phyloP scores from a whole-genome alignment of 2,329 filamentous ascomycete species.

The Didymella arachidicola region DNA sequence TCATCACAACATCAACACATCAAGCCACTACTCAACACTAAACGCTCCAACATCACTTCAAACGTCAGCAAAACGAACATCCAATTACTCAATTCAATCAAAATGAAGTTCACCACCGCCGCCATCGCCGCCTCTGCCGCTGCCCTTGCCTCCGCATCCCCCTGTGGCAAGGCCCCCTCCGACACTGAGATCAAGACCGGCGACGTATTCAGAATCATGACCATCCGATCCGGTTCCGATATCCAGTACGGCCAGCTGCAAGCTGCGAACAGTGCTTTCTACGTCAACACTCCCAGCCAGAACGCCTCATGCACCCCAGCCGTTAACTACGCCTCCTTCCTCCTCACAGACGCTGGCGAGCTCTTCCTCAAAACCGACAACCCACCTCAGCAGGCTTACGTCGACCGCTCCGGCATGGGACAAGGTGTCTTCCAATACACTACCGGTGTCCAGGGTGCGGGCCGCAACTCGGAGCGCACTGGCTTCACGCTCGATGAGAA shows the following conservation, averaged over 20 bases:
- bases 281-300: constrained; percentile 54
- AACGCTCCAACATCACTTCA: constrained; percentile 6
- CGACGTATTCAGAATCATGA: constrained; percentile 59
- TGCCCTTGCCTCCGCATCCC: constrained; percentile 39
- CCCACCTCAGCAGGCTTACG: constrained; percentile 60
- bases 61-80: background rate
- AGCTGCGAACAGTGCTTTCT: constrained; percentile 57
- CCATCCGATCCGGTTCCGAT: constrained; percentile 59
- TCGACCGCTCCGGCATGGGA: constrained; percentile 68
- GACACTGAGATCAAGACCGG: constrained; percentile 34
- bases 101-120: constrained; percentile 44
- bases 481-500: constrained; percentile 58
- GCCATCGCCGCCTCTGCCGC: constrained; percentile 32
- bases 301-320: constrained; percentile 58
- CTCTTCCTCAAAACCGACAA: constrained; percentile 58
- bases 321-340: constrained; percentile 59
- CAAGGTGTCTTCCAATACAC: constrained; percentile 63
- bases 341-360: constrained; percentile 54
- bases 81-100: constrained; percentile 25
- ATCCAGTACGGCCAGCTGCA: constrained; percentile 59
- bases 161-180: constrained; percentile 28
- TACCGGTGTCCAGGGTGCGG: constrained; percentile 53
- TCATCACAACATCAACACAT: constrained; percentile 19
- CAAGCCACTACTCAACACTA: constrained; percentile 10
- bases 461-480: constrained; percentile 56